Evolutionary conservation across 148 eudicot genomes (phyloP).

Genomic region (Bassia scoparia): DNA sequence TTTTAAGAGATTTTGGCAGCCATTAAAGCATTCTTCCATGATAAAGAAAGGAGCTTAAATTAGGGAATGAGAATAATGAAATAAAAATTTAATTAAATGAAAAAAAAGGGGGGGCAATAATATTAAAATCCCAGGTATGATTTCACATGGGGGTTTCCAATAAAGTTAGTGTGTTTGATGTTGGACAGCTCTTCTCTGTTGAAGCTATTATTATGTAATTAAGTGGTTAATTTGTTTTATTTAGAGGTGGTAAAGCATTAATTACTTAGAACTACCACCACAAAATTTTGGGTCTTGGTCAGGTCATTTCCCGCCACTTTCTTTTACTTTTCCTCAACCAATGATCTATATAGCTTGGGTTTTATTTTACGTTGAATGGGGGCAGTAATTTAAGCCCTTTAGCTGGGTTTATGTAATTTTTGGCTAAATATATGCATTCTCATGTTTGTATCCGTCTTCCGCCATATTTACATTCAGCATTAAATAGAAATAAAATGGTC

Average conservation of each 20-base stretch:
- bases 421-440: too few species aligned
- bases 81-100: too few species aligned
- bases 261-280: slow-evolving; percentile 19
- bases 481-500: too few species aligned
- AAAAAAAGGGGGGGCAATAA: neutral
- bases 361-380: too few species aligned
- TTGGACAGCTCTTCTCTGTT: slow-evolving; percentile 25
- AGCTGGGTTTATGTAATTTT: too few species aligned
- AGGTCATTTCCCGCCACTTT: too few species aligned
- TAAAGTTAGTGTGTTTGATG: slow-evolving; percentile 27
- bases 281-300: too few species aligned
- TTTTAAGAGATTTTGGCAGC: neutral
- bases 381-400: too few species aligned
- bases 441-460: too few species aligned
- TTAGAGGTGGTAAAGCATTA: neutral
- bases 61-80: neutral
- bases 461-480: too few species aligned
- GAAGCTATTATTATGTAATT: slow-evolving; percentile 8
- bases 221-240: slow-evolving; percentile 2
- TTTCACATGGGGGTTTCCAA: slow-evolving; percentile 40
- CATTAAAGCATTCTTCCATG: slow-evolving; percentile 10
- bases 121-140: slow-evolving; percentile 14
- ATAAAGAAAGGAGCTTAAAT: slow-evolving; percentile 16
- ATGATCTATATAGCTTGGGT: too few species aligned
- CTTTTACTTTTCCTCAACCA: too few species aligned